These are phyloP conservation scores for Aspergillus sparsus DNA, from an alignment of 495 filamentous ascomycete genomes.

Conservation along the genomic window DNA sequence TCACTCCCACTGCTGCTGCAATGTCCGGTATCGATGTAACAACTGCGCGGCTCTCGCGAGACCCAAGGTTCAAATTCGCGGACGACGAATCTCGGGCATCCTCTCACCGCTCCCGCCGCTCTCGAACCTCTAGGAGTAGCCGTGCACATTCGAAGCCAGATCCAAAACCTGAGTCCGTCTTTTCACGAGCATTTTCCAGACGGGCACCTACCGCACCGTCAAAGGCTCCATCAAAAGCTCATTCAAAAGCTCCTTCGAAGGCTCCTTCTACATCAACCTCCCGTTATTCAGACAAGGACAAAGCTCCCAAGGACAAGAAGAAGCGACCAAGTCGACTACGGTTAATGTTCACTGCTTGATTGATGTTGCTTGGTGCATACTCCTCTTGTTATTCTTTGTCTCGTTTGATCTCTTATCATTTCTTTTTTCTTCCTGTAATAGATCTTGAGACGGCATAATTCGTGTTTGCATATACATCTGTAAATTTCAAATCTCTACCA, in stretches of 20 bases:
- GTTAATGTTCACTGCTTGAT: constrained; percentile 47
- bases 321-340: constrained; percentile 46
- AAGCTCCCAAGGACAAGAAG: constrained; percentile 42
- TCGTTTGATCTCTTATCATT: neutral
- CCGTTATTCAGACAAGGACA: constrained; percentile 34
- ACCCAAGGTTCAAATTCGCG: constrained; percentile 44
- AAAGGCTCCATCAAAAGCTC: constrained; percentile 17
- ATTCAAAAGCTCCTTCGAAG: constrained; percentile 20
- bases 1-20: constrained; percentile 73
- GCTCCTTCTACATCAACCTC: constrained; percentile 29
- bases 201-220: constrained; percentile 28
- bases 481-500: neutral
- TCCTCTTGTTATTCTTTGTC: constrained; percentile 10
- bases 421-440: constrained; percentile 2
- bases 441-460: neutral
- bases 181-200: constrained; percentile 14
- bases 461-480: neutral
- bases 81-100: constrained; percentile 42
- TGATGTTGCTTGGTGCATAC: constrained; percentile 13
- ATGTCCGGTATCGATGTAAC: constrained; percentile 54
- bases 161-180: constrained; percentile 26
- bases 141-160: constrained; percentile 25
- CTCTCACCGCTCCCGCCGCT: constrained; percentile 44
- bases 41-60: constrained; percentile 35
- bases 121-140: constrained; percentile 22